Evolutionary conservation across 352 stramenopile genomes (phyloP).

Genomic region (Phytophthora aleatoria): DNA sequence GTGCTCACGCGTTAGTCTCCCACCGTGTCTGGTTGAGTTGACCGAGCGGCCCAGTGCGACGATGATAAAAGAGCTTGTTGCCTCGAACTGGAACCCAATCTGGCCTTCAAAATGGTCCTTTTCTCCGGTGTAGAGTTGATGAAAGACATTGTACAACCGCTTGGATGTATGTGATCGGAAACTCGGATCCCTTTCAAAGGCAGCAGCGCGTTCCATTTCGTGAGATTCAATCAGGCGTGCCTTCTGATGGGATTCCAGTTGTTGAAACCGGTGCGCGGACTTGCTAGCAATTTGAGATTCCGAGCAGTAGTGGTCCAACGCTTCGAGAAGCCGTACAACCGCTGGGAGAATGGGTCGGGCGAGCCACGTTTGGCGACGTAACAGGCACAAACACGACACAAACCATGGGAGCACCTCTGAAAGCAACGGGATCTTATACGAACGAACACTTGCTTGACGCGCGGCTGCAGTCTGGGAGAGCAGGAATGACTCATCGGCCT

Average conservation of each 20-base stretch:
- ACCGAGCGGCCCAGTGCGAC: conserved; percentile 83
- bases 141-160: conserved; percentile 88
- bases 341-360: conserved; percentile 69
- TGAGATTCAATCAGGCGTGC: conserved; percentile 67
- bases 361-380: conserved; percentile 83
- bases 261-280: conserved; percentile 63
- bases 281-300: conserved; percentile 65
- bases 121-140: conserved; percentile 87
- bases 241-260: conserved; percentile 66
- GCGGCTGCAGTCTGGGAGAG: conserved; percentile 27
- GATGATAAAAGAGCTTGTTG: conserved; percentile 79
- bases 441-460: conserved; percentile 42
- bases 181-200: conserved; percentile 50
- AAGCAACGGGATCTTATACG: conserved; percentile 56
- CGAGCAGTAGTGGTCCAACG: conserved; percentile 77
- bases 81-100: conserved; percentile 91
- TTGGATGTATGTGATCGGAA: conserved; percentile 62
- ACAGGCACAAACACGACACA: conserved; percentile 76
- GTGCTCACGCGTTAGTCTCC: conserved; percentile 70
- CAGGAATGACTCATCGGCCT: conserved; percentile 58
- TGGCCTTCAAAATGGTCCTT: conserved; percentile 91
- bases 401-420: conserved; percentile 80
- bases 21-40: conserved; percentile 67
- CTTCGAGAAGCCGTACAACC: conserved; percentile 65
- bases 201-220: conserved; percentile 62